These are phyloP conservation scores for Tuber aestivum DNA, from an alignment of 495 filamentous ascomycete genomes.

Conservation along the genomic window DNA sequence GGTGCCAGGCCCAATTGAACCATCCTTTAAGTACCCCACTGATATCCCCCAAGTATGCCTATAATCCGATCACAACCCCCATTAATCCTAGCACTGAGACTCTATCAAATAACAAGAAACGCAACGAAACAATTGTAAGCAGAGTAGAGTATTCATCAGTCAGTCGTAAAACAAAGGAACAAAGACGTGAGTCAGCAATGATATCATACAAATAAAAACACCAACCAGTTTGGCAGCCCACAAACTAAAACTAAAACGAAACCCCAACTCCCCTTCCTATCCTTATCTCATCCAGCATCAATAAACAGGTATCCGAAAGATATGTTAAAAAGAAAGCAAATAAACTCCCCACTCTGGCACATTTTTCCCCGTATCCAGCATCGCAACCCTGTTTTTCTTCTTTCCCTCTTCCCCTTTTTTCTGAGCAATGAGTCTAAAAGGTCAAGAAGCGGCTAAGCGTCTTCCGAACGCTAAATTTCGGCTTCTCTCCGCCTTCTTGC, in stretches of 20 bases:
- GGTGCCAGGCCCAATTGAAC: neutral
- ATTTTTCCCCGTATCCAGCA: slow-evolving; percentile 7
- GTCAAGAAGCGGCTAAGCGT: slow-evolving; percentile 19
- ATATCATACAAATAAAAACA: slow-evolving; percentile 23
- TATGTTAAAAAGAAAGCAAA: slow-evolving; percentile 6
- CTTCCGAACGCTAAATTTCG: slow-evolving; percentile 20
- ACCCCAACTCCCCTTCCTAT: neutral
- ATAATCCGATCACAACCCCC: neutral
- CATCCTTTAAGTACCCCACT: neutral
- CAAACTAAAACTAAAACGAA: slow-evolving; percentile 8
- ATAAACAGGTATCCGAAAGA: slow-evolving; percentile 6
- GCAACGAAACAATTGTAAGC: neutral
- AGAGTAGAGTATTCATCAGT: slow-evolving; percentile 3
- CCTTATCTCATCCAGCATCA: neutral
- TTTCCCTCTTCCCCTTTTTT: neutral
- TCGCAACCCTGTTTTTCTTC: neutral
- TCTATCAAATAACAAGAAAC: neutral
- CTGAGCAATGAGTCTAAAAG: slow-evolving; percentile 6
- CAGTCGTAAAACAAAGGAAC: slow-evolving; percentile 7
- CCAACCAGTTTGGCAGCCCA: slow-evolving; percentile 8
- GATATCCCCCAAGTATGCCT: neutral
- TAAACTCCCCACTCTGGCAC: slow-evolving; percentile 7
- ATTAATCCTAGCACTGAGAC: neutral
- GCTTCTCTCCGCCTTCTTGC: slow-evolving; percentile 20
- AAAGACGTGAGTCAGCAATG: slow-evolving; percentile 5